Evolutionary conservation across 768 basidiomycete species (phyloP), one percentile per base, ranked within the genome.

Genomic region (Collybia nuda): DNA sequence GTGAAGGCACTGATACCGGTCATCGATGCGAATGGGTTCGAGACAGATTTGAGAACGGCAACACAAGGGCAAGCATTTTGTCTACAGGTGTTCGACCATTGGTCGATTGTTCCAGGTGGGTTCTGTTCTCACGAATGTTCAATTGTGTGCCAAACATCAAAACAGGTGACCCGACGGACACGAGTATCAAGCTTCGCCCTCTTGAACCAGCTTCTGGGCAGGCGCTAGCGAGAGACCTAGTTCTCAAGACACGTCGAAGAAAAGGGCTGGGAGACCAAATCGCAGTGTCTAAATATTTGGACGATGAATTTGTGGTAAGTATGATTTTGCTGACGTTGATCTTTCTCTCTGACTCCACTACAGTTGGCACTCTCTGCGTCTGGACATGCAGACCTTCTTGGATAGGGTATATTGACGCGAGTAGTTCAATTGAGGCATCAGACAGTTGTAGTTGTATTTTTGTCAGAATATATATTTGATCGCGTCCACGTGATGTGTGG

Each of bases 61-160:
- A 99, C 97, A 21, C 93, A 97, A 69, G 97, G 97, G 22, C 97
- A 98, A 68, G 97, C 97, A n/a, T 98, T 98, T 75, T 97, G 94
- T 63, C 75, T 93, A 61, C 95, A 98, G 68, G 84, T 92, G 55
- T 99, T 98, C 69, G 96, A 98, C 67, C 97, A 99, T 62, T 99
- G 97, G 97, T 88, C 90, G 14, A 90, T 96, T 62, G 96, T 98
- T n/a, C 96, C 96, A 60, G 92, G 91, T 89, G 64, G 56, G 84
- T 72, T 45, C 46, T 51, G 49, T 58, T 40, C 50, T 64, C 57
- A 54, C 39, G 45, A 37, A 50, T 29, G 38, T 44, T 32, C 26
- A 48, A 29, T 46, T 40, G 50, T 59, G 62, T 56, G 28, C 43
- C 55, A 36, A 51, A 55, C 43, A 35, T 15, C 43, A 42, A 51